Evolutionary conservation across 2,329 filamentous ascomycete species (phyloP), one percentile per base, ranked within the genome.

Genomic region (Capronia coronata): DNA sequence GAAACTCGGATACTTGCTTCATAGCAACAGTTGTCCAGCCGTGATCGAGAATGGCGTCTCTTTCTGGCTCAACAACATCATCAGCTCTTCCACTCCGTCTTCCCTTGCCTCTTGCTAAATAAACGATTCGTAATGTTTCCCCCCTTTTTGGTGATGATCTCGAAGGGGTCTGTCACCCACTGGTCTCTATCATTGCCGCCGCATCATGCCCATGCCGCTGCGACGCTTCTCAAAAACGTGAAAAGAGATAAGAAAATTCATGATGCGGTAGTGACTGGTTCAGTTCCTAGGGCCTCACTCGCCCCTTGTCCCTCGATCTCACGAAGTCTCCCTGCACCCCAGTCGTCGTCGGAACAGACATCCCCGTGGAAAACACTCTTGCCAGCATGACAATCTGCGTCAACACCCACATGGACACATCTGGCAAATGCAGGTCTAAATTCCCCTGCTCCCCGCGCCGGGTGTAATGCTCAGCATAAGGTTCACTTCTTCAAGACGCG

Each of bases 261-360:
- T 45, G 30, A 10, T 16, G 16, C 30, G 23, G 43, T 45, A 45
- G 29, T 35, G 43, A 44, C 47, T 39, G 47, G 47, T 41, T 27
- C 22, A 22, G 3, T 18, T 40, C 43, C 21, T 46, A n/a, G n/a
- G n/a, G n/a, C n/a, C n/a, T n/a, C n/a, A 14, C 22, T 10, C 30
- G 19, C 14, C 14, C 14, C 34, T 37, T 32, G 7, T 7, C n/a
- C 7, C 29, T n/a, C 29, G 6, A 9, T 32, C 7, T 3, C 29
- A 9, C 5, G 11, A n/a, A n/a, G n/a, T 9, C 11, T 11, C 29
- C 6, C 7, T 32, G 29, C 29, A 3, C 29, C 29, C 7, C 7
- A 10, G 25, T 27, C 6, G 7, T 10, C 29, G 13, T 11, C 29
- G 3, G 11, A 32, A 8, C 6, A 3, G 7, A 32, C 29, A 32